Conservation (phyloP, 129 eudicot species). For the Pulicaria dysenterica region DNA sequence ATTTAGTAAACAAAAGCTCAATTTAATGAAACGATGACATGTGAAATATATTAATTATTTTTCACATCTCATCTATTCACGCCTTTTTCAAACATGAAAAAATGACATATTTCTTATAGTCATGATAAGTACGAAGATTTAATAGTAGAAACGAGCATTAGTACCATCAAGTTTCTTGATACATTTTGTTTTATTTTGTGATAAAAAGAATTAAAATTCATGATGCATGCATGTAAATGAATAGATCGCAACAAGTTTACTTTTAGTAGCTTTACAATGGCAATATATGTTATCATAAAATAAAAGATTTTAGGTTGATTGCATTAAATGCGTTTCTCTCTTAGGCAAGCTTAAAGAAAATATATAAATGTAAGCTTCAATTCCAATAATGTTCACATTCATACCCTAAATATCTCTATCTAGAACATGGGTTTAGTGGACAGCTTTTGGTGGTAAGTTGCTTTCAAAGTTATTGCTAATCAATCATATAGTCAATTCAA, state of each 20-base stretch:
- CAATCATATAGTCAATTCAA: slow-evolving; percentile 27
- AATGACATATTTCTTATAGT: too few relatives aligned
- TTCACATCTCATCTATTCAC: too few relatives aligned
- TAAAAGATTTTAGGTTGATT: background rate
- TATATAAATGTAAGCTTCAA: slow-evolving; percentile 13
- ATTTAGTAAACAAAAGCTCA: too few relatives aligned
- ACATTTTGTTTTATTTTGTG: background rate
- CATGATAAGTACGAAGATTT: too few relatives aligned
- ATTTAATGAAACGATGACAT: too few relatives aligned
- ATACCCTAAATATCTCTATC: slow-evolving; percentile 25
- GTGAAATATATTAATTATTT: too few relatives aligned
- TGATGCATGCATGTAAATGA: background rate
- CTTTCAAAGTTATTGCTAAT: slow-evolving; percentile 21
- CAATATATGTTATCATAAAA: background rate
- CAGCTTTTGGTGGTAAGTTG: slow-evolving; percentile 33
- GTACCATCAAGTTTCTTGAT: background rate
- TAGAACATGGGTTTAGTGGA: slow-evolving; percentile 37
- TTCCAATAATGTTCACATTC: slow-evolving; percentile 12
- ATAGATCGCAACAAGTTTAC: background rate
- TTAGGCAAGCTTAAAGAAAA: slow-evolving; percentile 7
- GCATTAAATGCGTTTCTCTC: slow-evolving; percentile 9
- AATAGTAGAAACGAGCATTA: too few relatives aligned
- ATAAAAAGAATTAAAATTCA: background rate
- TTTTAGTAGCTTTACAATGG: background rate
- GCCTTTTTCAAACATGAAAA: too few relatives aligned